Evolutionary conservation across 345 rosid species (phyloP), one percentile per base, ranked within the genome.

Genomic region (Corchorus capsularis): DNA sequence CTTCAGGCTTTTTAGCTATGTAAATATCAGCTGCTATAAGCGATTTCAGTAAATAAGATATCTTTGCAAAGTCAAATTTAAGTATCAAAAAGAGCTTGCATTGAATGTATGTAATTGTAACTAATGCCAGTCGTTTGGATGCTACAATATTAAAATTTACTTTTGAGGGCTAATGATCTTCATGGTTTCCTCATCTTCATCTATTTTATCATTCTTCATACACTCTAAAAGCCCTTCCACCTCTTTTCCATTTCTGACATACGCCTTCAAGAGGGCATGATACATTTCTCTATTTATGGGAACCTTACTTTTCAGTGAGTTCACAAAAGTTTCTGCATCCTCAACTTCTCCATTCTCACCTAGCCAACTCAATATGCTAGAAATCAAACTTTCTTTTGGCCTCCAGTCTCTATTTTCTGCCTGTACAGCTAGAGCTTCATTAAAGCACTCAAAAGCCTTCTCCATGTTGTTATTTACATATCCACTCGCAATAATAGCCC

Each of bases 331-430:
- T 75, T 87, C 85, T 13, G 82, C 69, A 53, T 79, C 82, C 19
- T 73, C 80, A 19, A 41, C 70, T 63, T 75, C 82, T 45, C 79
- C 64, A 17, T 83, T 84, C 34, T 82, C 83, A 62, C 79, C 82
- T 68, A 82, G 76, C 88, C 90, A 87, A 69, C 63, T 77, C 82
- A 85, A 75, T 62, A 85, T 76, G 76, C 71, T 76, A n/a, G 85
- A 81, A 15, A 80, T 55, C 78, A 85, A 17, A 3, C 15, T 3
- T 39, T 77, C 63, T 75, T 83, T 85, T 0, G 90, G 87, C 45
- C 82, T 83, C 88, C 90, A 85, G 1, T 19, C 56, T 32, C 14
- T 78, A 61, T 83, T 87, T 74, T 78, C 65, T 8, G 73, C 64
- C 9, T 76, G 77, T 19, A 77, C 69, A 62, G 83, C 85, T 32